Percentiles rank a stretch among this genome's conserved stretches.
Evolutionary conservation across 306 rosid genomes (phyloP).

Genomic region (Cucumis sativus): Cucumber_9930_V3 NC_026655.2:7192001-7192500

Average conservation of each 20-base stretch:
- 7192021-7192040: too few species aligned
- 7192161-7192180: too few species aligned
- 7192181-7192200: too few species aligned
- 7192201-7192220: not conserved
- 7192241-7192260: slow-evolving; percentile 38
- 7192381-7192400: too few species aligned
- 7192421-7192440: slow-evolving; percentile 31
- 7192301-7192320: slow-evolving; percentile 18
- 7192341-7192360: not conserved
- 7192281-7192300: slow-evolving; percentile 25
- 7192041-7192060: too few species aligned
- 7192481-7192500: slow-evolving; percentile 38
- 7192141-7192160: too few species aligned
- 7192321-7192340: slow-evolving; percentile 29
- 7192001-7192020: too few species aligned
- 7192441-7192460: slow-evolving; percentile 21
- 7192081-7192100: too few species aligned
- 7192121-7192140: too few species aligned
- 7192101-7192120: too few species aligned
- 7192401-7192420: not conserved
- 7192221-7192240: slow-evolving; percentile 15
- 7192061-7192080: too few species aligned
- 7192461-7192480: slow-evolving; percentile 19
- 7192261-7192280: slow-evolving; percentile 39
- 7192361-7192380: not conserved